These are phyloP conservation scores for Ophiostoma ips DNA, from an alignment of 2,329 filamentous ascomycete species.

Conservation along the genomic window DNA sequence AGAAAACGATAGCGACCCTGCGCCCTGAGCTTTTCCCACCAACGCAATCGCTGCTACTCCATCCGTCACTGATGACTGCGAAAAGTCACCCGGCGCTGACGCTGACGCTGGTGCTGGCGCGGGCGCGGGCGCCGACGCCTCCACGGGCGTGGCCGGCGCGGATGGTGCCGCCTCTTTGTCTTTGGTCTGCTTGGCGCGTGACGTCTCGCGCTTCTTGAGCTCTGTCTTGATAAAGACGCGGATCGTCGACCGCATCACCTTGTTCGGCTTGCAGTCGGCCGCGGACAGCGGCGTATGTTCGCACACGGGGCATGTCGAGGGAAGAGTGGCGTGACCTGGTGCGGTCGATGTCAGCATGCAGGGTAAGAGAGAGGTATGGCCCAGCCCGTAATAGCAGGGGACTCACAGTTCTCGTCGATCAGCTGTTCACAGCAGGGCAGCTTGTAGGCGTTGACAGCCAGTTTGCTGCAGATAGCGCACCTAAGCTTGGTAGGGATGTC, in stretches of 20 bases:
- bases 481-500: constrained; percentile 93
- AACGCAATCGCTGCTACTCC: constrained; percentile 6
- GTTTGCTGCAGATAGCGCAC: constrained; percentile 83
- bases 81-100: neutral
- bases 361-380: neutral
- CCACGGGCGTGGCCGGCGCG: constrained; percentile 24
- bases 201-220: constrained; percentile 72
- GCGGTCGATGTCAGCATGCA: neutral
- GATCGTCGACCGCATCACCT: constrained; percentile 81
- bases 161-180: constrained; percentile 27
- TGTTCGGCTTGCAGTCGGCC: constrained; percentile 78
- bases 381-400: neutral
- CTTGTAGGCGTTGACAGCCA: constrained; percentile 81
- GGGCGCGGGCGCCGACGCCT: constrained; percentile 16
- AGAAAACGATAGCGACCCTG: constrained; percentile 3
- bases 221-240: constrained; percentile 82
- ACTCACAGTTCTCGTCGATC: constrained; percentile 79
- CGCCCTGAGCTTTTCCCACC: constrained; percentile 8
- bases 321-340: constrained; percentile 49
- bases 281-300: constrained; percentile 78
- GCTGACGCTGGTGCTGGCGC: constrained; percentile 12
- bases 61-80: constrained; percentile 5
- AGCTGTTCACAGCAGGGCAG: constrained; percentile 90
- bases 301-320: constrained; percentile 79
- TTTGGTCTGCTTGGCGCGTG: constrained; percentile 35